phyloP scores from a whole-genome alignment of 805 yeast genomes.

The Wickerhamiella australiensis region DNA sequence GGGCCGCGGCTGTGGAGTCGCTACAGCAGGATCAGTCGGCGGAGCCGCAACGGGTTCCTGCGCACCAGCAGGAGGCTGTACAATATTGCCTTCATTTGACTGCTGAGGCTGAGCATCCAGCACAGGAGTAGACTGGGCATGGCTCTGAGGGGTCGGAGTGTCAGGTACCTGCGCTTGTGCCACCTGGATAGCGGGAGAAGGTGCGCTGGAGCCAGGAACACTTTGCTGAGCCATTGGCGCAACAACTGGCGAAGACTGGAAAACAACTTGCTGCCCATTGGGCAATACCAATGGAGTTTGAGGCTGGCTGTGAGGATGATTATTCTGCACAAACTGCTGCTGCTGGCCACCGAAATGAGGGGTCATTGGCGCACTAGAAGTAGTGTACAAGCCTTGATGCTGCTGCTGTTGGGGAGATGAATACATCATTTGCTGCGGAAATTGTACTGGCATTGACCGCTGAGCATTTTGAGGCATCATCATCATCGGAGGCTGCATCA shows the following conservation, averaged over 20 bases:
- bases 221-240: not conserved
- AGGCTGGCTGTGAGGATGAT: not conserved
- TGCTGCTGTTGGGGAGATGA: not conserved
- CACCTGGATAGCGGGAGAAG: not conserved
- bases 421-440: constrained; percentile 5
- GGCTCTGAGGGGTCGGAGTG: too few species aligned
- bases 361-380: not conserved
- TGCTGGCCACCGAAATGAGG: not conserved
- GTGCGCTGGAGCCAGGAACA: not conserved
- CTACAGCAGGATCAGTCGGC: too few species aligned
- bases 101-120: not conserved
- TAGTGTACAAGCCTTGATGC: not conserved
- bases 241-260: not conserved
- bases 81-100: too few species aligned
- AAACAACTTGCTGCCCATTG: constrained; percentile 1
- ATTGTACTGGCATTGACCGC: not conserved
- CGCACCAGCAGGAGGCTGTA: too few species aligned
- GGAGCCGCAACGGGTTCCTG: not conserved
- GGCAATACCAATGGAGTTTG: not conserved
- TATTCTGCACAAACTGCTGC: not conserved
- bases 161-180: not conserved
- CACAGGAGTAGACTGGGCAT: too few species aligned
- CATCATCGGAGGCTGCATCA: not conserved
- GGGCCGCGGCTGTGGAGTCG: too few species aligned
- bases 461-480: not conserved